Conservation (phyloP, 768 basidiomycete genomes). For the Pholiota microspora region DNA sequence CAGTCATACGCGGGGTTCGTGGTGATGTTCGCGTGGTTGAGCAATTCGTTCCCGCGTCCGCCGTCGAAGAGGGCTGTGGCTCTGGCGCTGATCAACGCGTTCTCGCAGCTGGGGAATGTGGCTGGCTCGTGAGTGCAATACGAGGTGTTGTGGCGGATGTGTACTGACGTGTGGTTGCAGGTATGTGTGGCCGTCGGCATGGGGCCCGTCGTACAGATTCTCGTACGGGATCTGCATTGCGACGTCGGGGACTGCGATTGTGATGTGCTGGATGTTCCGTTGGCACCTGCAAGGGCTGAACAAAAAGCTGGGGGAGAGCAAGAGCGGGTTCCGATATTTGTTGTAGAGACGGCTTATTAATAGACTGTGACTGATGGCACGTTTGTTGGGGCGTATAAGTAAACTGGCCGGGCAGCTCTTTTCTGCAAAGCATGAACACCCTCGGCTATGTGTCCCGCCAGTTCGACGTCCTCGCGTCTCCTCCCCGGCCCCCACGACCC, state of each 20-base stretch:
- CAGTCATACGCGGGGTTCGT: slow-evolving; percentile 73
- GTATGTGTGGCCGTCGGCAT: slow-evolving; percentile 63
- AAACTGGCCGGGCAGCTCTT: neutral
- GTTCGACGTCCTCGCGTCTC: slow-evolving; percentile 70
- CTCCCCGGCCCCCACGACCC: slow-evolving; percentile 58
- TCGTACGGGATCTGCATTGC: slow-evolving; percentile 76
- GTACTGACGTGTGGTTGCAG: slow-evolving; percentile 27
- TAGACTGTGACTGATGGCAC: slow-evolving; percentile 3
- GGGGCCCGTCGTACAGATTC: slow-evolving; percentile 66
- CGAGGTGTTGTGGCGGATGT: neutral
- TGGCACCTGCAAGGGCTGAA: slow-evolving; percentile 39
- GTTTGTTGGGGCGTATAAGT: slow-evolving; percentile 7
- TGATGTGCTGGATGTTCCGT: slow-evolving; percentile 53
- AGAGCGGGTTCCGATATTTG: slow-evolving; percentile 51
- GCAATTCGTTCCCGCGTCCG: slow-evolving; percentile 63
- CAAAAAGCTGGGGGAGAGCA: slow-evolving; percentile 28
- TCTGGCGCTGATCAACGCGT: slow-evolving; percentile 76
- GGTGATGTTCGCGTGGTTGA: slow-evolving; percentile 52
- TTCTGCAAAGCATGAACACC: slow-evolving; percentile 62
- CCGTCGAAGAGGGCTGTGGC: slow-evolving; percentile 83
- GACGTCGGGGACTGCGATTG: slow-evolving; percentile 46
- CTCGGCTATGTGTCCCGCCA: slow-evolving; percentile 79
- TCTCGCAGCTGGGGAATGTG: slow-evolving; percentile 82
- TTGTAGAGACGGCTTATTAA: slow-evolving; percentile 25
- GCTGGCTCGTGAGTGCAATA: slow-evolving; percentile 72